Conservation (phyloP, 768 basidiomycete genomes). For the Neoboletus magnificus region DNA sequence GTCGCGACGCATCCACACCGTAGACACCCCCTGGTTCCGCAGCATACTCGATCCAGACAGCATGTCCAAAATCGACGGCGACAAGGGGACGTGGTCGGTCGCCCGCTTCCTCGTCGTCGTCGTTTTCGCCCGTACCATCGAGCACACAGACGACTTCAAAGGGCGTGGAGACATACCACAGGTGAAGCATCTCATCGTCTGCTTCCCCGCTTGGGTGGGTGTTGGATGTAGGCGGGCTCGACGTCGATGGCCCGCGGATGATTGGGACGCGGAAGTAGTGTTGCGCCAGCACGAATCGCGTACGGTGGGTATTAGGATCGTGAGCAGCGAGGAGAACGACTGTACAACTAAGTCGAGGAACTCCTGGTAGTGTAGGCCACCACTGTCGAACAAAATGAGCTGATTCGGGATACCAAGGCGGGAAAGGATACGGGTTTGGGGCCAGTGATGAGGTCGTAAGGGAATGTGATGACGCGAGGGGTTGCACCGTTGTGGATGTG, state of each 20-base stretch:
- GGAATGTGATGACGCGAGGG: neutral
- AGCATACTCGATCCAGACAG: conserved; percentile 73
- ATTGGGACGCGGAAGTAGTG: conserved; percentile 75
- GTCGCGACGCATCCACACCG: conserved; percentile 28
- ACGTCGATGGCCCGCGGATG: conserved; percentile 15
- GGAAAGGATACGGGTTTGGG: conserved; percentile 62
- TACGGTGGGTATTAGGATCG: conserved; percentile 56
- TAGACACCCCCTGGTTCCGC: conserved; percentile 31
- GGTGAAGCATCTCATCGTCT: conserved; percentile 57
- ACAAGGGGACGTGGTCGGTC: conserved; percentile 66
- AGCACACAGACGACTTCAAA: conserved; percentile 70
- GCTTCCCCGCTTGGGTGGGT: conserved; percentile 14
- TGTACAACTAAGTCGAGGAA: conserved; percentile 68
- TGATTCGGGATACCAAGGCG: conserved; percentile 68
- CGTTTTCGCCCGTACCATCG: conserved; percentile 36
- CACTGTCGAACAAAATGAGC: conserved; percentile 79
- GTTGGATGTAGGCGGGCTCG: neutral
- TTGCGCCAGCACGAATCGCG: conserved; percentile 64
- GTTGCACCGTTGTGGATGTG: neutral
- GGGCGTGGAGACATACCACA: conserved; percentile 69
- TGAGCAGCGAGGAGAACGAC: conserved; percentile 66
- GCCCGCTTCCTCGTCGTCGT: conserved; percentile 31
- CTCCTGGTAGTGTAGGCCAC: conserved; percentile 67
- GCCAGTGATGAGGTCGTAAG: conserved; percentile 11
- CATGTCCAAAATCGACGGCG: conserved; percentile 87